phyloP scores from a whole-genome alignment of 2,329 filamentous ascomycete genomes.

The Botrytis pseudocinerea region DNA sequence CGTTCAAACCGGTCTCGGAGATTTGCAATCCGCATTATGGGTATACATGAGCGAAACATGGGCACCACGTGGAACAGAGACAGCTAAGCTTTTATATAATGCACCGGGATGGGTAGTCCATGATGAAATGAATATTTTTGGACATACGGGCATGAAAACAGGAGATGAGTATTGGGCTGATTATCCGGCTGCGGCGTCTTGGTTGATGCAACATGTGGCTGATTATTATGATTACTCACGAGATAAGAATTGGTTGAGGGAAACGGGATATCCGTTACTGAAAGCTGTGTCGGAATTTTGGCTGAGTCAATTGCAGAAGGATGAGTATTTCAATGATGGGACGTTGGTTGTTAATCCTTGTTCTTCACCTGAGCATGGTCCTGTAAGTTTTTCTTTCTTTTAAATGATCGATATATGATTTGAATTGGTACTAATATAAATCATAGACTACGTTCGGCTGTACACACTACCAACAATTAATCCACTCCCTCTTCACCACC shows the following conservation, averaged over 20 bases:
- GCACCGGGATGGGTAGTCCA: slow-evolving; percentile 57
- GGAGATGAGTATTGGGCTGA: slow-evolving; percentile 46
- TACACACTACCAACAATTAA: slow-evolving; percentile 54
- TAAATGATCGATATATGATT: too few relatives aligned
- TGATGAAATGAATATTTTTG: slow-evolving; percentile 60
- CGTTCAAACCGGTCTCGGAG: slow-evolving; percentile 53
- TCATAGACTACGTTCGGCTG: slow-evolving; percentile 51
- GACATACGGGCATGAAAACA: slow-evolving; percentile 52
- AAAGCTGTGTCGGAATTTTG: slow-evolving; percentile 57
- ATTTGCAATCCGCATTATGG: slow-evolving; percentile 50
- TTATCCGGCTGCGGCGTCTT: slow-evolving; percentile 52
- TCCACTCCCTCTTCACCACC: slow-evolving; percentile 42
- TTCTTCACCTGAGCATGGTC: slow-evolving; percentile 58
- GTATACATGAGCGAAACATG: slow-evolving; percentile 55
- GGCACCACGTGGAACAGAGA: slow-evolving; percentile 54
- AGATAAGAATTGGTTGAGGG: slow-evolving; percentile 48
- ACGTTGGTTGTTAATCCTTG: slow-evolving; percentile 58
- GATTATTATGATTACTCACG: slow-evolving; percentile 57
- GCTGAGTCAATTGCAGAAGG: slow-evolving; percentile 54
- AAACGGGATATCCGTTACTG: slow-evolving; percentile 54
- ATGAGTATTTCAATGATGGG: slow-evolving; percentile 51
- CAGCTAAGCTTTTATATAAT: slow-evolving; percentile 54
- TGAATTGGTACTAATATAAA: not conserved
- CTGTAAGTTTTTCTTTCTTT: slow-evolving; percentile 26
- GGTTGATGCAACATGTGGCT: slow-evolving; percentile 62